A percentile compares a stretch with the other conserved stretches of the same genome.
Conservation (phyloP, 768 basidiomycete genomes). For the Rhodosporidiobolus odoratus region DNA sequence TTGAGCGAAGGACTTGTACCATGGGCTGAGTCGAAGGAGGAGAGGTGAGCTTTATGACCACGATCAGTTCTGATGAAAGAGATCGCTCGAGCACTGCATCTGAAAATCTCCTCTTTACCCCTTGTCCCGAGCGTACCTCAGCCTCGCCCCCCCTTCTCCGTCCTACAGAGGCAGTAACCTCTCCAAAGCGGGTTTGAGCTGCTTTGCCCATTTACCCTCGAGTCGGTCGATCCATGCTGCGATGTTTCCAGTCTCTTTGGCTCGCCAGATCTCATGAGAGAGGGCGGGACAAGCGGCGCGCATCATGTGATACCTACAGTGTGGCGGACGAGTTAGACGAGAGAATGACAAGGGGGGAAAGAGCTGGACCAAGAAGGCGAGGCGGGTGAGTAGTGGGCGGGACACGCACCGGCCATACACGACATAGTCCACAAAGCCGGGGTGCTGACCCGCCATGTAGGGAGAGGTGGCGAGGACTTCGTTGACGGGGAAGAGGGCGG, state of each 20-base stretch:
- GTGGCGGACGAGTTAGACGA: not conserved
- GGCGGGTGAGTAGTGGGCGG: too few relatives aligned
- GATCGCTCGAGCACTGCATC: too few relatives aligned
- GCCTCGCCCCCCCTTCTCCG: too few relatives aligned
- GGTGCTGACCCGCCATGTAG: conserved; percentile 5
- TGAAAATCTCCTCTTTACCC: too few relatives aligned
- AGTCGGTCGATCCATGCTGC: conserved; percentile 10
- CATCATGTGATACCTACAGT: conserved; percentile 1
- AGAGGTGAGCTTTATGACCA: too few relatives aligned
- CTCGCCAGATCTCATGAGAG: not conserved
- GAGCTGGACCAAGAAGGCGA: too few relatives aligned
- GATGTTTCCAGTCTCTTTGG: not conserved
- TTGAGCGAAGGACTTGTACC: too few relatives aligned
- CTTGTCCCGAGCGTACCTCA: too few relatives aligned
- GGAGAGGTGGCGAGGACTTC: not conserved
- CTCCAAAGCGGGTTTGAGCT: conserved; percentile 7
- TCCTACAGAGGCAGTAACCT: conserved; percentile 2
- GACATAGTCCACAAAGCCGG: conserved; percentile 23
- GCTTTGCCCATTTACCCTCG: not conserved
- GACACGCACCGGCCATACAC: conserved; percentile 13
- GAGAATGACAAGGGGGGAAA: not conserved
- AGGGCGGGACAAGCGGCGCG: not conserved
- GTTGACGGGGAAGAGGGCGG: conserved; percentile 4
- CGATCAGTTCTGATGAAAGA: too few relatives aligned
- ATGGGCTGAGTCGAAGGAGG: too few relatives aligned